Evolutionary conservation across 139 green algal species (phyloP).

Genomic region (Yamagishiella unicocca): DNA sequence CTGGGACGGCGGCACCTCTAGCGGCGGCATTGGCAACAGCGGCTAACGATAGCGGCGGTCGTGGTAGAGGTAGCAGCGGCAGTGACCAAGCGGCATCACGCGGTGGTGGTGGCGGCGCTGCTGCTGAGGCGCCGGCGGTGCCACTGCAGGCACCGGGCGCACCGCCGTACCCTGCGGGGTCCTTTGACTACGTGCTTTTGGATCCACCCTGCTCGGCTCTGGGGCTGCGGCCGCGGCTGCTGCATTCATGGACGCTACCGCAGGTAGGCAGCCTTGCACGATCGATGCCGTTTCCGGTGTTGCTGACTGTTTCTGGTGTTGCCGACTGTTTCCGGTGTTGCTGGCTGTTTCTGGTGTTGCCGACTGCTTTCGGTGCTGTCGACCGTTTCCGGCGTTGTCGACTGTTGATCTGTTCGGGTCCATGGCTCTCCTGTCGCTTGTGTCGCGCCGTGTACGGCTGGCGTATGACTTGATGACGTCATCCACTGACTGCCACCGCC

Average conservation of each 20-base stretch:
- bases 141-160: neutral
- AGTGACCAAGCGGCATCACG: neutral
- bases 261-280: too few species aligned
- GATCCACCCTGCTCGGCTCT: slow-evolving; percentile 94
- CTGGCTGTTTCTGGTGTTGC: neutral
- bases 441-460: too few species aligned
- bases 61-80: neutral
- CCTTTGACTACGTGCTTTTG: slow-evolving; percentile 91
- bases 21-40: neutral
- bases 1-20: neutral
- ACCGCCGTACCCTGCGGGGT: slow-evolving; percentile 66
- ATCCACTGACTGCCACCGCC: too few species aligned
- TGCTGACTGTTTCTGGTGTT: neutral
- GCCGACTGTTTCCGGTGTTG: neutral
- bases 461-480: too few species aligned
- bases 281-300: neutral
- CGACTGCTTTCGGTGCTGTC: neutral
- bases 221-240: slow-evolving; percentile 85
- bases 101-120: neutral
- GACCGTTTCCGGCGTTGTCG: neutral
- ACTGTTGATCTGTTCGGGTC: neutral
- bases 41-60: neutral
- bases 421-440: too few species aligned
- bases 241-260: slow-evolving; percentile 43
- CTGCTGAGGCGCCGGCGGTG: neutral